Percentiles rank a stretch among this genome's conserved stretches.
Evolutionary conservation across 441 rosid species (phyloP).

Genomic region (Arabidopsis lyrata): DNA sequence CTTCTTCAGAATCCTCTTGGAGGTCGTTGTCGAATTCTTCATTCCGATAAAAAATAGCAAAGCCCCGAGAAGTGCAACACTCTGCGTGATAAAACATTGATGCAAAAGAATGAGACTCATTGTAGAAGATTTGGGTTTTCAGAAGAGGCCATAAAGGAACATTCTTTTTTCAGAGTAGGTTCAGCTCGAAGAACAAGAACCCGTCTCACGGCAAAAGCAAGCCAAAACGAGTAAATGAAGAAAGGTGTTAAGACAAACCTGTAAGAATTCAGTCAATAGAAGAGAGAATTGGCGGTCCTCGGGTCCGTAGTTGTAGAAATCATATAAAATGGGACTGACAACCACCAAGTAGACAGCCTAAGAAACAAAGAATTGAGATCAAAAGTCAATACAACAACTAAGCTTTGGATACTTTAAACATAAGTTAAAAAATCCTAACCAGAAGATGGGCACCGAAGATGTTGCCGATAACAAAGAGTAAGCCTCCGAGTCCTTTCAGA

Average conservation of each 20-base stretch:
- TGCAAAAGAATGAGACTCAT: conserved; percentile 10
- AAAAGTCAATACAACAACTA: background rate
- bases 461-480: conserved; percentile 74
- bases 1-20: conserved; percentile 53
- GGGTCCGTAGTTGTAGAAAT: conserved; percentile 69
- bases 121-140: background rate
- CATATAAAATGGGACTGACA: conserved; percentile 58
- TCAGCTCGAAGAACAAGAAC: conserved; percentile 13
- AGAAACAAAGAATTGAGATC: conserved; percentile 1
- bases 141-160: background rate
- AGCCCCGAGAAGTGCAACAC: conserved; percentile 73
- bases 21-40: conserved; percentile 62
- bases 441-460: conserved; percentile 72
- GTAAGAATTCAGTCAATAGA: conserved; percentile 59
- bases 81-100: conserved; percentile 47
- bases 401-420: background rate
- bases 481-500: conserved; percentile 70
- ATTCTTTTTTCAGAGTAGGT: background rate
- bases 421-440: conserved; percentile 45
- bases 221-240: conserved; percentile 5
- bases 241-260: conserved; percentile 43
- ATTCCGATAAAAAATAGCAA: conserved; percentile 77
- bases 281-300: conserved; percentile 52
- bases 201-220: background rate
- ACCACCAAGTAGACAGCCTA: conserved; percentile 65